Base-by-base conservation (phyloP, 805 yeast genomes). In the Wickerhamomyces strasburgensis region DNA sequence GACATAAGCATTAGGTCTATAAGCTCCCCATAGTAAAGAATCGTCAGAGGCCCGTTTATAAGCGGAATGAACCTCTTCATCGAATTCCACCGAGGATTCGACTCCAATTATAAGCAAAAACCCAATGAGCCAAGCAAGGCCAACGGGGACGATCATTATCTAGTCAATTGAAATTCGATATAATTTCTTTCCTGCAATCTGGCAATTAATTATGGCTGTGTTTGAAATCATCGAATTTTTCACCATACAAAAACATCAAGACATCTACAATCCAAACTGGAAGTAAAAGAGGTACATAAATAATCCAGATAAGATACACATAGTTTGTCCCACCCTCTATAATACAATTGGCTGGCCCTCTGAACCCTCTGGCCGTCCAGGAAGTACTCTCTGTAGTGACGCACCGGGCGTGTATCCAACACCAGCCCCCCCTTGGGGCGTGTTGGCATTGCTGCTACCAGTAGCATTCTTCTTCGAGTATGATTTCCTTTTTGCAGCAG, bases 11-110 rank as follows among this genome's bases (percentile, higher is more conserved):
- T 86, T 84, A 7, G 96, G 80, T 45, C 97, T 65, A 60, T 88
- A 90, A 1, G 98, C 95, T 1, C 95, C 98, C 98, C 98, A 90
- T 23, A 77, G 57, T 19, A 84, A 62, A 3, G 86, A 72, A 29
- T 70, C 62, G 33, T 68, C 63, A 6, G 73, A 66, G 25, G 64
- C 60, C 19, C 51, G 42, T 30, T 57, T 56, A 35, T 56, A 67
- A 0, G 51, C 44, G 3, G 35, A 29, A 3, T 46, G 29, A 16
- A 51, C 31, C 7, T 34, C 27, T 5, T 34, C 7, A 21, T 21
- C 10, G 25, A 11, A 7, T 8, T 7, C 11, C 25, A 8, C 11
- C 25, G 25, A 21, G 25, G 10, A 21, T 8, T 7, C 11, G 25
- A 21, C 25, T 11, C 7, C 7, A 21, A 21, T 11, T 8, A 11